These are phyloP conservation scores for Kuraishia capsulata DNA, from an alignment of 805 yeast genomes.

Conservation along the genomic window DNA sequence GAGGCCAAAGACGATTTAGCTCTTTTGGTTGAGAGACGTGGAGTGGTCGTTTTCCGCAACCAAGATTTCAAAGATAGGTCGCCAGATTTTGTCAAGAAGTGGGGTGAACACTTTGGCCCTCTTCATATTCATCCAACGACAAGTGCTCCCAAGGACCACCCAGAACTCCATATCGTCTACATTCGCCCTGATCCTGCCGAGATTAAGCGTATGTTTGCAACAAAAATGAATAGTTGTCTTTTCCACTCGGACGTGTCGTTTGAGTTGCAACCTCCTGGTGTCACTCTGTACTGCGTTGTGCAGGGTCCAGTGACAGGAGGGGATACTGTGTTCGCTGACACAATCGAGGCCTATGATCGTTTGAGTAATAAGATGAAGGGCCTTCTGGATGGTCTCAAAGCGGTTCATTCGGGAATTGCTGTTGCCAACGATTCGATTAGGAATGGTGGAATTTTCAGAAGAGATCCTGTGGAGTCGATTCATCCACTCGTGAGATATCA, in stretches of 20 bases:
- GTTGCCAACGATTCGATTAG: slow-evolving; percentile 52
- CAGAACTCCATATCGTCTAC: slow-evolving; percentile 32
- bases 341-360: slow-evolving; percentile 60
- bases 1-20: slow-evolving; percentile 38
- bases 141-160: slow-evolving; percentile 33
- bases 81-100: slow-evolving; percentile 30
- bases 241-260: slow-evolving; percentile 51
- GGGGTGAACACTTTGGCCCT: slow-evolving; percentile 33
- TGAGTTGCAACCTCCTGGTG: slow-evolving; percentile 56
- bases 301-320: slow-evolving; percentile 34
- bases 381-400: slow-evolving; percentile 51
- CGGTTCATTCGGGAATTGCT: slow-evolving; percentile 58
- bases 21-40: slow-evolving; percentile 35
- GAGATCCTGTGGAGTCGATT: slow-evolving; percentile 46
- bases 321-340: slow-evolving; percentile 71
- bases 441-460: slow-evolving; percentile 57
- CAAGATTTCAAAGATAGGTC: slow-evolving; percentile 31
- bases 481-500: slow-evolving; percentile 70
- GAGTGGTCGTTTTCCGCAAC: slow-evolving; percentile 35
- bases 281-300: slow-evolving; percentile 37
- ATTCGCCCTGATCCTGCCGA: slow-evolving; percentile 20
- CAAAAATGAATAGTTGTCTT: slow-evolving; percentile 24
- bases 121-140: slow-evolving; percentile 41
- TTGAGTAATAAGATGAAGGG: slow-evolving; percentile 57
- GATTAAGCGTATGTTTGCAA: slow-evolving; percentile 11